Conservation (phyloP, 2,329 filamentous ascomycete species). For the Fusarium sp. region DNA sequence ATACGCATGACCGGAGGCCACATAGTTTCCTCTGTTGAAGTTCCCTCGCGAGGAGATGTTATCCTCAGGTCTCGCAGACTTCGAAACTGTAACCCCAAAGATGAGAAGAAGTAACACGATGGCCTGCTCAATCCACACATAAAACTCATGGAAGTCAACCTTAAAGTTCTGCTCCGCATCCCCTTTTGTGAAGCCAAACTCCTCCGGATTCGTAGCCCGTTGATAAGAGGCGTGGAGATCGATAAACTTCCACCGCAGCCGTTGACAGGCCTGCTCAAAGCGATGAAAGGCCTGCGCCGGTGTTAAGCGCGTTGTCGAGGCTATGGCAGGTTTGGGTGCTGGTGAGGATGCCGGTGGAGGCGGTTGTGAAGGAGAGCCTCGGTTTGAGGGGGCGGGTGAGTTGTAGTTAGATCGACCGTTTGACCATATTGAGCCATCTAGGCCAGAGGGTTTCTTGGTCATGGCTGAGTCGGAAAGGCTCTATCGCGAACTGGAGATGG, state of each 20-base stretch:
- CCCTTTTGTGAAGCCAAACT: constrained; percentile 49
- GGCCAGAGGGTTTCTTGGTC: constrained; percentile 31
- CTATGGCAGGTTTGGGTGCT: neutral
- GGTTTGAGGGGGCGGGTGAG: constrained; percentile 6
- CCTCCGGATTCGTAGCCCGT: constrained; percentile 57
- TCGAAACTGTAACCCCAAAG: constrained; percentile 67
- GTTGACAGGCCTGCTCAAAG: constrained; percentile 70
- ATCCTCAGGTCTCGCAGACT: constrained; percentile 21
- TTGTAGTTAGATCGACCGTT: constrained; percentile 14
- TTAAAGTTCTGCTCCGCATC: constrained; percentile 79
- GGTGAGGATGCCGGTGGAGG: neutral
- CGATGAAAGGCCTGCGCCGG: constrained; percentile 62
- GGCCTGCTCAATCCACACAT: constrained; percentile 77
- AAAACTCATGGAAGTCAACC: constrained; percentile 82
- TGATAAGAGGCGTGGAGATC: constrained; percentile 69
- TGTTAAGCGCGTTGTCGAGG: constrained; percentile 31
- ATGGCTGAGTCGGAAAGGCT: constrained; percentile 5
- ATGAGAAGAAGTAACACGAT: constrained; percentile 75
- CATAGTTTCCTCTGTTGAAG: neutral
- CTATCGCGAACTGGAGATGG: neutral
- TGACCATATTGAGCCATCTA: constrained; percentile 44
- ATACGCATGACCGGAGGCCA: constrained; percentile 62
- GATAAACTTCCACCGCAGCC: constrained; percentile 73
- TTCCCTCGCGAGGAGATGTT: neutral
- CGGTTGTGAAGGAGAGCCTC: constrained; percentile 24